Conservation (phyloP, 2,329 filamentous ascomycete species). For the Venturia pyrina region DNA sequence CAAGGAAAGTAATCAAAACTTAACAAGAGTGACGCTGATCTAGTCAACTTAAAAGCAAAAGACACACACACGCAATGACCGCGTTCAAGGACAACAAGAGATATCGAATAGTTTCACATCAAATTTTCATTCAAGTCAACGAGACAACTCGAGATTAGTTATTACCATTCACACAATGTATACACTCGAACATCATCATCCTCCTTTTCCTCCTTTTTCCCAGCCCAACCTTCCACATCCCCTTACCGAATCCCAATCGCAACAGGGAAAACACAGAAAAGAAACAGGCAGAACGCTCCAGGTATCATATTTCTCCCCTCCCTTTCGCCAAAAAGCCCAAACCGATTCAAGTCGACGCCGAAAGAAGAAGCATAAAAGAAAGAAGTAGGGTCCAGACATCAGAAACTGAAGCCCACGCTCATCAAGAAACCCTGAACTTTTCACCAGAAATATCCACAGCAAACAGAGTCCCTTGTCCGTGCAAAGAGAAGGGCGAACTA, state of each 20-base stretch:
- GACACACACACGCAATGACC: too few relatives aligned
- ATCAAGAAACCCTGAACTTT: not conserved
- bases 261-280: not conserved
- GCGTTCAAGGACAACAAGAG: too few relatives aligned
- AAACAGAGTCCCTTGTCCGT: not conserved
- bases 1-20: too few relatives aligned
- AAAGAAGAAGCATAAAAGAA: not conserved
- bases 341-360: not conserved
- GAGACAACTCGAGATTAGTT: not conserved
- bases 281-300: not conserved
- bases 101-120: too few relatives aligned
- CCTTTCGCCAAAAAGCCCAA: not conserved
- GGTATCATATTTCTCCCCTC: not conserved
- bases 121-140: too few relatives aligned
- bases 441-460: not conserved
- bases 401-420: not conserved
- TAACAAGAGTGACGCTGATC: too few relatives aligned
- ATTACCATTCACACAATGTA: constrained; percentile 1
- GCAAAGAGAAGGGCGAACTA: not conserved
- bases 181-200: not conserved
- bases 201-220: not conserved
- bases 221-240: not conserved
- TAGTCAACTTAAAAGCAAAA: too few relatives aligned
- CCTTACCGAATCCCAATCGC: not conserved
- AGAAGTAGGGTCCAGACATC: not conserved